These are phyloP conservation scores for Penstemon barbatus DNA, from an alignment of 257 asterid genomes.

Conservation along the genomic window DNA sequence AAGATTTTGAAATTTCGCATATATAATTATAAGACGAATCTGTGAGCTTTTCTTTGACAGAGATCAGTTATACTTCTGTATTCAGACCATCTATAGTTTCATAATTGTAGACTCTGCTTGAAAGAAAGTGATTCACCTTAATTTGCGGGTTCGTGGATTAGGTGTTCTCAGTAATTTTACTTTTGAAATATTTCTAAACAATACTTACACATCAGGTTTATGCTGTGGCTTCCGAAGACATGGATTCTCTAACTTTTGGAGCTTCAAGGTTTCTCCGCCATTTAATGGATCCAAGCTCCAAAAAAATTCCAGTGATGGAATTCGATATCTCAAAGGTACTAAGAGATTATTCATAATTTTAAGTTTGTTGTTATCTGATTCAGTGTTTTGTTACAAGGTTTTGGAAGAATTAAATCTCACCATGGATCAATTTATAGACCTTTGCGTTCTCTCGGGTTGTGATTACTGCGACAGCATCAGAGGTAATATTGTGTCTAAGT, in stretches of 20 bases:
- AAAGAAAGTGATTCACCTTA: slow-evolving; percentile 14
- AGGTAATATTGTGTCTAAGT: slow-evolving; percentile 50
- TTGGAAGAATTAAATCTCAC: slow-evolving; percentile 83
- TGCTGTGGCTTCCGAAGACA: slow-evolving; percentile 98
- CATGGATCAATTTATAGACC: slow-evolving; percentile 97
- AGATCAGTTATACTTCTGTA: not conserved
- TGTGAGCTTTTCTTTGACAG: slow-evolving; percentile 1
- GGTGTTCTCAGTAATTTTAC: not conserved
- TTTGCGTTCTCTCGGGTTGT: slow-evolving; percentile 95
- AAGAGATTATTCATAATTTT: slow-evolving; percentile 25
- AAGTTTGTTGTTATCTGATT: slow-evolving; percentile 24
- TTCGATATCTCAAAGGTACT: slow-evolving; percentile 88
- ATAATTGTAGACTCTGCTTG: slow-evolving; percentile 13
- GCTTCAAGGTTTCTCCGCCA: slow-evolving; percentile 94
- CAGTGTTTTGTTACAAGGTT: slow-evolving; percentile 48
- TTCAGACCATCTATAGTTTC: slow-evolving; percentile 9
- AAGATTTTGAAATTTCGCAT: not conserved
- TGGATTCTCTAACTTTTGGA: slow-evolving; percentile 98
- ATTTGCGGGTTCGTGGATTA: slow-evolving; percentile 15
- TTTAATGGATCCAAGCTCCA: slow-evolving; percentile 97
- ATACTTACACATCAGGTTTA: slow-evolving; percentile 60
- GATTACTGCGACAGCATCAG: slow-evolving; percentile 96
- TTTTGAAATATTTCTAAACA: slow-evolving; percentile 22
- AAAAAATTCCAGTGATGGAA: slow-evolving; percentile 99
- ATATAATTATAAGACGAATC: not conserved